Evolutionary conservation across 2,329 filamentous ascomycete species (phyloP).

Genomic region (Pseudocercospora cruenta): DNA sequence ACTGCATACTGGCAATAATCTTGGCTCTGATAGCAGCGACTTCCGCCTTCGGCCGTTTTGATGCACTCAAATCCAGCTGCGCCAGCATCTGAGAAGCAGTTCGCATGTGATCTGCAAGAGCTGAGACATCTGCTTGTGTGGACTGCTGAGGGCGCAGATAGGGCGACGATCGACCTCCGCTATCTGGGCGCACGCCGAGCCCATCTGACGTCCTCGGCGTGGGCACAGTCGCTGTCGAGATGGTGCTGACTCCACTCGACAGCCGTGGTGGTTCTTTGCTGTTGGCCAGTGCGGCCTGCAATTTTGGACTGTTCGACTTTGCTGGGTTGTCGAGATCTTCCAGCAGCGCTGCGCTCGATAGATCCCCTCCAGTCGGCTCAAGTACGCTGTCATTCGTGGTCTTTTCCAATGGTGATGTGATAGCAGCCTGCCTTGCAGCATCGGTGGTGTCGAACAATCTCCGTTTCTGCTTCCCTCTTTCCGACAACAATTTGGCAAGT

Average conservation of each 20-base stretch:
- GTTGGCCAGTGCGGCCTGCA: conserved; percentile 20
- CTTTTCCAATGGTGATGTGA: conserved; percentile 47
- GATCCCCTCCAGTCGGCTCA: conserved; percentile 77
- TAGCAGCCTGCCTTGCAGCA: conserved; percentile 54
- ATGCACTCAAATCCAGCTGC: conserved; percentile 77
- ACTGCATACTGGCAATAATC: conserved; percentile 90
- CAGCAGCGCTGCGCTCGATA: conserved; percentile 73
- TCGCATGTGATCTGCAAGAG: conserved; percentile 83
- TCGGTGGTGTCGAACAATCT: conserved; percentile 62
- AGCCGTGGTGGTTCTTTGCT: conserved; percentile 53
- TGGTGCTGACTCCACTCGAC: conserved; percentile 64
- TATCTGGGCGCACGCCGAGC: conserved; percentile 63
- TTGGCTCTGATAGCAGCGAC: conserved; percentile 82
- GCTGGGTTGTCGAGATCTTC: conserved; percentile 59
- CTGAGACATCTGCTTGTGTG: conserved; percentile 80
- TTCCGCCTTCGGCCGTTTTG: conserved; percentile 77
- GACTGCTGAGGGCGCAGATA: conserved; percentile 57
- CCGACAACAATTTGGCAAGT: conserved; percentile 65
- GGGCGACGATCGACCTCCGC: conserved; percentile 65
- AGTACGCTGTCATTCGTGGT: conserved; percentile 72
- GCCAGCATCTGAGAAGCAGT: conserved; percentile 86
- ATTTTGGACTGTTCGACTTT: conserved; percentile 37
- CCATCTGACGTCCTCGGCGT: conserved; percentile 72
- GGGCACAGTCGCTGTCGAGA: conserved; percentile 62
- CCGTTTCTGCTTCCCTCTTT: conserved; percentile 62